Percentiles rank a stretch among this genome's conserved stretches.
phyloP scores from a whole-genome alignment of 106 monocot species.

The Posidonia australis region DNA sequence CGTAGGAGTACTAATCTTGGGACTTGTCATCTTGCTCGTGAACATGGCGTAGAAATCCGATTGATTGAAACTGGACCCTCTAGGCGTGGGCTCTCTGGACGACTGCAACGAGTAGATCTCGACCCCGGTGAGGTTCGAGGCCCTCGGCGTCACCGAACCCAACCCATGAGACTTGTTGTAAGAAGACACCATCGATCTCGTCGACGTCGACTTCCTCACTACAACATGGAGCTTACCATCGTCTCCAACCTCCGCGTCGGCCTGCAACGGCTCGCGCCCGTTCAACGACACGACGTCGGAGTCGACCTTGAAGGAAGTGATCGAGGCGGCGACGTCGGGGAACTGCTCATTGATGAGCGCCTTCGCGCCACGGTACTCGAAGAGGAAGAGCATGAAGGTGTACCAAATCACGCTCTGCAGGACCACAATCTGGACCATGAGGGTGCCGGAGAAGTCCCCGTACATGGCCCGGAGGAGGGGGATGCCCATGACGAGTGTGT shows the following conservation, averaged over 20 bases:
- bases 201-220: conserved; percentile 24
- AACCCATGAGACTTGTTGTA: conserved; percentile 19
- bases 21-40: conserved; percentile 31
- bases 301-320: conserved; percentile 38
- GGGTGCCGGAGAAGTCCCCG: conserved; percentile 25
- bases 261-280: conserved; percentile 33
- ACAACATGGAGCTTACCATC: conserved; percentile 36
- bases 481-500: conserved; percentile 55
- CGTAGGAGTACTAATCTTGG: conserved; percentile 7
- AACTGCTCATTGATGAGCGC: conserved; percentile 41
- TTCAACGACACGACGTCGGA: conserved; percentile 45
- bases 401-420: conserved; percentile 49
- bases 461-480: conserved; percentile 50
- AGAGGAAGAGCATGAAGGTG: conserved; percentile 41
- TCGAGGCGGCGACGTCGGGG: conserved; percentile 26
- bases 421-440: conserved; percentile 51
- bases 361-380: conserved; percentile 41
- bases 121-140: conserved; percentile 43
- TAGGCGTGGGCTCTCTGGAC: conserved; percentile 50
- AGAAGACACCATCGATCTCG: conserved; percentile 2
- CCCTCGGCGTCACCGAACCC: conserved; percentile 24
- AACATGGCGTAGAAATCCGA: conserved; percentile 67
- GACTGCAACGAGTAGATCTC: conserved; percentile 53
- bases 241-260: conserved; percentile 32
- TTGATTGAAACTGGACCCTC: conserved; percentile 68